phyloP scores from a whole-genome alignment of 2,329 filamentous ascomycete genomes.

The Colletotrichum neosansevieriae region DNA sequence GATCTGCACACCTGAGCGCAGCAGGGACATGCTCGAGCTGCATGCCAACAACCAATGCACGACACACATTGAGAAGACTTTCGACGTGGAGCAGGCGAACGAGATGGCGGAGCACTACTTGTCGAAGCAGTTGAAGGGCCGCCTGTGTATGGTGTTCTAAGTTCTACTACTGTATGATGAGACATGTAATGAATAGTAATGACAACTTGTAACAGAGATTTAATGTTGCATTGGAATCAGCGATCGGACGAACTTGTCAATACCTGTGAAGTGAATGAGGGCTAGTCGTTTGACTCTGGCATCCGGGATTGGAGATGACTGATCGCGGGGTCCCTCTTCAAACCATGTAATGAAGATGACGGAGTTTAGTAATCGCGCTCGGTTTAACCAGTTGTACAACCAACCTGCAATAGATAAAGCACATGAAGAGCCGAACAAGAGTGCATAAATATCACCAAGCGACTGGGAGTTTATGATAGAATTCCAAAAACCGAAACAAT shows the following conservation, averaged over 20 bases:
- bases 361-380: too few species aligned
- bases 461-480: too few species aligned
- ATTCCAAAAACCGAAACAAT: too few species aligned
- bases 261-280: not conserved
- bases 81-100: slow-evolving; percentile 36
- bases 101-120: slow-evolving; percentile 40
- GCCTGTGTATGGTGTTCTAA: slow-evolving; percentile 41
- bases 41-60: slow-evolving; percentile 40
- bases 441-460: too few species aligned
- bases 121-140: slow-evolving; percentile 38
- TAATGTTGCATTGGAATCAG: too few species aligned
- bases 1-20: slow-evolving; percentile 41
- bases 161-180: slow-evolving; percentile 4
- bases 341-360: too few species aligned
- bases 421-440: too few species aligned
- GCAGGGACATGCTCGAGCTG: slow-evolving; percentile 40
- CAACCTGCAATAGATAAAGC: too few species aligned
- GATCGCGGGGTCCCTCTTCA: not conserved
- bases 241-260: too few species aligned
- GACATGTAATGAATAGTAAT: not conserved
- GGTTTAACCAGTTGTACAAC: too few species aligned
- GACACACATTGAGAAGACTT: slow-evolving; percentile 40
- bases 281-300: not conserved
- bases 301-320: not conserved
- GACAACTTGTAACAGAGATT: not conserved